Percentiles rank a stretch among this genome's conserved stretches.
phyloP scores from a whole-genome alignment of 768 basidiomycete genomes.

The Ramaria sp. region DNA sequence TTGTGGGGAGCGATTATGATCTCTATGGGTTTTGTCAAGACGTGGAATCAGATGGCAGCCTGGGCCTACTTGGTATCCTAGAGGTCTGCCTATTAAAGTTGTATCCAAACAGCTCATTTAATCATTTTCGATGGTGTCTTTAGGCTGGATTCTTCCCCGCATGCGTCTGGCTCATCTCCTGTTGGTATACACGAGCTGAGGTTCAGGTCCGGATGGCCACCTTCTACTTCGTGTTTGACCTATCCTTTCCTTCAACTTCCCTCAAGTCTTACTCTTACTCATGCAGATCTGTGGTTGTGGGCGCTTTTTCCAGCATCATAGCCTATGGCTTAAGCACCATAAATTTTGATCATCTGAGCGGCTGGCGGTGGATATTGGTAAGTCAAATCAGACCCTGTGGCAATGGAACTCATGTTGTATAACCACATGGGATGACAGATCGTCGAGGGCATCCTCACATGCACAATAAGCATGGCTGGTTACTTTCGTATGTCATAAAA shows the following conservation, averaged over 20 bases:
- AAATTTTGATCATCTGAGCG: conserved; percentile 12
- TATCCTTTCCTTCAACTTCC: conserved; percentile 8
- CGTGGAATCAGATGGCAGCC: conserved; percentile 19
- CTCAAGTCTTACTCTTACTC: neutral
- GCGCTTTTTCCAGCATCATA: conserved; percentile 12
- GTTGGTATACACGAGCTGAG: conserved; percentile 21
- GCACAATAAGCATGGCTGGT: conserved; percentile 12
- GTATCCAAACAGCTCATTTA: too few species aligned
- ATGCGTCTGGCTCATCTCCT: conserved; percentile 13
- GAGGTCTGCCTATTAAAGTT: conserved; percentile 13
- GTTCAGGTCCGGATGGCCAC: conserved; percentile 17
- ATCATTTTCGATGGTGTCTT: too few species aligned
- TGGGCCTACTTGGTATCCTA: conserved; percentile 18
- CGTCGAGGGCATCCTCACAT: conserved; percentile 14
- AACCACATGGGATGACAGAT: conserved; percentile 8
- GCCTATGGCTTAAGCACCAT: conserved; percentile 12
- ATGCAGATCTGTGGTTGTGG: conserved; percentile 10
- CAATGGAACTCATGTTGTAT: conserved; percentile 4
- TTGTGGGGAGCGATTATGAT: conserved; percentile 20
- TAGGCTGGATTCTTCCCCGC: conserved; percentile 20
- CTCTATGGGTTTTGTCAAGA: conserved; percentile 19
- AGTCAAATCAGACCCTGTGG: neutral
- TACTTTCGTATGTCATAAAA: conserved; percentile 6
- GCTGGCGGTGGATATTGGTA: conserved; percentile 23
- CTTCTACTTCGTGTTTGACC: conserved; percentile 19